Base-by-base conservation (phyloP, 2,329 filamentous ascomycete genomes). In the Dactylellina parvicollis region DNA sequence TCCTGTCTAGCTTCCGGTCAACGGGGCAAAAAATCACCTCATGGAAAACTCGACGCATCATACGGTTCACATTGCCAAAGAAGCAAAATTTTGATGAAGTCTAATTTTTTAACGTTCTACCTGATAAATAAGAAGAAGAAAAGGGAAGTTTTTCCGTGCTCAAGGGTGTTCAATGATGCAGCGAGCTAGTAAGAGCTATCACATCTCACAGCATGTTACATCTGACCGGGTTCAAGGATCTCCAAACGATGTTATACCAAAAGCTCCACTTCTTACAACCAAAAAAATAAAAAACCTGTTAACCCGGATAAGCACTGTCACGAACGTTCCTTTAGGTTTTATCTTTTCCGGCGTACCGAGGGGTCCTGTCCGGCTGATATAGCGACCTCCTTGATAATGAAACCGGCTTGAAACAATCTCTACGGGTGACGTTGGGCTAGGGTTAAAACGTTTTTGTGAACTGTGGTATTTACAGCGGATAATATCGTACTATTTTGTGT, bases 401-500 rank as follows among this genome's bases (percentile, higher is more conserved):
- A 72, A 72, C 67, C 22, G 49, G 67, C 42, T 59, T 65, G 67
- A 72, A 72, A 72, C 59, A 64, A n/a, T n/a, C 14, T 28, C 38
- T 57, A 34, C 32, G 34, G 34, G 12, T 16, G n/a, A n/a, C n/a
- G n/a, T n/a, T n/a, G 18, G 18, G 40, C 36, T 24, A 14, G 26
- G 30, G 5, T 36, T 47, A n/a, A n/a, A n/a, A n/a, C 32, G 26
- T 40, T 22, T 26, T 20, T 20, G 28, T 28, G 28, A 46, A 40
- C 24, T 72, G 67, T 72, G 67, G 67, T 72, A 72, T 72, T 72
- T 72, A 65, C 67, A 65, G 52, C 67, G 67, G 67, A 32, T 72
- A 72, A 72, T 59, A 65, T 55, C 42, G 54, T 49, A 26, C 18
- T 54, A 72, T 65, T n/a, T 65, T 72, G 67, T 60, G 66, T 71